A percentile compares a stretch with the other conserved stretches of the same genome.
Evolutionary conservation across 495 filamentous ascomycete species (phyloP).

Genomic region (Podospora didyma): DNA sequence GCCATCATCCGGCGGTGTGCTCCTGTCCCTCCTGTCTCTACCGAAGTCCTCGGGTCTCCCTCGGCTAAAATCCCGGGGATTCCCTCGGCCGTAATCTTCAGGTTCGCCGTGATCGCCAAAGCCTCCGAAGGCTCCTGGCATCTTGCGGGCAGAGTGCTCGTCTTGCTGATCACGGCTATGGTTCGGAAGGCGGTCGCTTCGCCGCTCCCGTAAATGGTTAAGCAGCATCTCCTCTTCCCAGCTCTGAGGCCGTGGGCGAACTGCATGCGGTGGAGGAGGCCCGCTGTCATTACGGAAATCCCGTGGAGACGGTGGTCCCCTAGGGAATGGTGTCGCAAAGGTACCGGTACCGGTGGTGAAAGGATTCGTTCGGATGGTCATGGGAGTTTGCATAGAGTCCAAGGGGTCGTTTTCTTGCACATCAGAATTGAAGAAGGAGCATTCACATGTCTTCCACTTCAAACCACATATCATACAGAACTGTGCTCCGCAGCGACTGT

Average conservation of each 20-base stretch:
- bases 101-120: constrained; percentile 39
- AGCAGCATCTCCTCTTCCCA: constrained; percentile 52
- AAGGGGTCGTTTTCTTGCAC: constrained; percentile 53
- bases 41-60: neutral
- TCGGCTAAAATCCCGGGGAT: constrained; percentile 38
- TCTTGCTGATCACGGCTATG: constrained; percentile 31
- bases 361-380: constrained; percentile 21
- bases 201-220: constrained; percentile 48
- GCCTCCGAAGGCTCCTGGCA: constrained; percentile 44
- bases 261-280: constrained; percentile 8
- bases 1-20: neutral
- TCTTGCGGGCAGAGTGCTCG: constrained; percentile 50
- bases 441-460: constrained; percentile 79
- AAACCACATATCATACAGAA: constrained; percentile 79
- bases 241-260: constrained; percentile 34
- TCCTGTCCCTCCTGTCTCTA: neutral
- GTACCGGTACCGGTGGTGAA: constrained; percentile 12
- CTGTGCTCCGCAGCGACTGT: constrained; percentile 71
- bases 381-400: constrained; percentile 54
- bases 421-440: constrained; percentile 72
- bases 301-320: constrained; percentile 26
- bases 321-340: constrained; percentile 7
- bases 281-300: constrained; percentile 21
- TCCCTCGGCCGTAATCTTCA: constrained; percentile 12
- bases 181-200: no score